These are phyloP conservation scores for Neurospora tetrasperma DNA, from an alignment of 495 filamentous ascomycete genomes.

Conservation along the genomic window DNA sequence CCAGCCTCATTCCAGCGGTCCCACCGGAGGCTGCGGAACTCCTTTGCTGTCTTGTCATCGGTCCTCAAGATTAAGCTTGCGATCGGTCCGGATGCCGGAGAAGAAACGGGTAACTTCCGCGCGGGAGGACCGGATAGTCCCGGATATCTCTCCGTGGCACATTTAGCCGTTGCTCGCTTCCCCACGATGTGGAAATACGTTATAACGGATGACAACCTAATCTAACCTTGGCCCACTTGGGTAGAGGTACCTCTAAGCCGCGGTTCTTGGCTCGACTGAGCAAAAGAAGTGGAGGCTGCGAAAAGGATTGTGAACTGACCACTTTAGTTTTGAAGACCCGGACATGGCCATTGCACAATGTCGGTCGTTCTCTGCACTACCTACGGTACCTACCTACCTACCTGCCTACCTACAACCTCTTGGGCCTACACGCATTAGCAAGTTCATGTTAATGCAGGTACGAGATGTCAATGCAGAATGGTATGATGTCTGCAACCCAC, in stretches of 20 bases:
- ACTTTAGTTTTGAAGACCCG: neutral
- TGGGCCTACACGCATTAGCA: neutral
- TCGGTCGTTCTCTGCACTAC: neutral
- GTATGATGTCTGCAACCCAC: neutral
- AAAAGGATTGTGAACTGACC: neutral
- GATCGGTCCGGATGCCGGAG: neutral
- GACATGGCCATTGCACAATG: neutral
- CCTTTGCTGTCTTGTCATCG: neutral
- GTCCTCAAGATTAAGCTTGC: neutral
- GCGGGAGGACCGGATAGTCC: neutral
- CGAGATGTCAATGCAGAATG: neutral
- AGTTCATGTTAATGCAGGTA: neutral
- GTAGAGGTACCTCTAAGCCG: neutral
- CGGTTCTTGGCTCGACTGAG: neutral
- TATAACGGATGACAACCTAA: neutral
- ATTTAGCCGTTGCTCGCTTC: neutral
- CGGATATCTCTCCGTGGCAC: neutral
- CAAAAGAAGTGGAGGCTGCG: neutral
- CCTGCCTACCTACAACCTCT: neutral
- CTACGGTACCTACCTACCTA: no score
- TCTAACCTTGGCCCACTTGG: neutral
- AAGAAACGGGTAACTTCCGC: neutral
- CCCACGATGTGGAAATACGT: neutral
- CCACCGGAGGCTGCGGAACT: neutral
- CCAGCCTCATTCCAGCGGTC: neutral